Evolutionary conservation across 495 filamentous ascomycete species (phyloP), one percentile per base, ranked within the genome.

Genomic region (Cladorrhinum samala): DNA sequence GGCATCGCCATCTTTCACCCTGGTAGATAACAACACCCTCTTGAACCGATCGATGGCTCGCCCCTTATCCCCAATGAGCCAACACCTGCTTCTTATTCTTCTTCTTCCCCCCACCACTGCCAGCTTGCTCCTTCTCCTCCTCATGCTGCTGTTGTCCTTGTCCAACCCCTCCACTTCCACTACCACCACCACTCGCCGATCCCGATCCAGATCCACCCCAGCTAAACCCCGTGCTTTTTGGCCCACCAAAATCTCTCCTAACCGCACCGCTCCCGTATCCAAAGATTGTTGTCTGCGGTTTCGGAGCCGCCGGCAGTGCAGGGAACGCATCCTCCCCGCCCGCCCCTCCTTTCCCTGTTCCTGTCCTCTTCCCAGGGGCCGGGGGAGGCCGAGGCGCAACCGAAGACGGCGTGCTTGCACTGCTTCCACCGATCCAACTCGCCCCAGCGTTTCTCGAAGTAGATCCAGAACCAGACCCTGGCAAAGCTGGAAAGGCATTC

Each of bases 71-170:
- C 75, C 76, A 80, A 54, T 80, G 74, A 49, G 83, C 79, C 47
- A 91, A 68, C 3, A 87, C 83, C 70, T 92, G 86, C 72, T 92
- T 92, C 67, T 89, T 90, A 14, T 86, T 85, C 50, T 87, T 87
- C 68, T 88, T 89, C 19, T 18, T 18, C 11, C 86, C 88, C 9
- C 62, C 62, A 11, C 55, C 63, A 13, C 46, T 61, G 39, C 0
- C 70, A 68, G 68, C 73, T 2, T 62, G 60, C 6, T 58, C 68
- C 19, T 52, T 55, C n/a, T 54, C 61, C 14, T 36, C 52, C 33
- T 9, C 56, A 46, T 33, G 50, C 24, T 17, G 14, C 37, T 23
- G 14, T 41, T 8, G 45, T 25, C 24, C 42, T 24, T 9, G 36
- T 49, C 42, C 46, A 9, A 21, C 27, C 3, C 8, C 48, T 24